Evolutionary conservation across 139 green algal species (phyloP), one percentile per base, ranked within the genome.

Genomic region (Auxenochlorella pyrenoidosa): DNA sequence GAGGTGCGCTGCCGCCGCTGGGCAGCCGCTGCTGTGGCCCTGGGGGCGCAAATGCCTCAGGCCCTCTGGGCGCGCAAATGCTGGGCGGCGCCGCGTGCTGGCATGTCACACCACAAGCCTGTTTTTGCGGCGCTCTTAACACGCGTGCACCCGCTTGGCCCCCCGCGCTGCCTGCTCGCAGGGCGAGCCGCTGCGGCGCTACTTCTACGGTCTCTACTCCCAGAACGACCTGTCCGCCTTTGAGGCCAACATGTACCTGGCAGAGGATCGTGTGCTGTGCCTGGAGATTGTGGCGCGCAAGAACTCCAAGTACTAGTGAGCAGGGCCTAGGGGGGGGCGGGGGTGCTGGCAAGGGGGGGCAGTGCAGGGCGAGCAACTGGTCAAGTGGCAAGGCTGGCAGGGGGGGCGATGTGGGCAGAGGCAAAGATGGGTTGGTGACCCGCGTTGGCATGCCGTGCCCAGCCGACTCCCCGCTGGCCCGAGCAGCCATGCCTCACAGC

Each of bases 121-220:
- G 16, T 5, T 43, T 43, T 43, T 32, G n/a, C 3, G 15, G 72
- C 72, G 36, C 28, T 3, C 47, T 18, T 10, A 54, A 54, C 47
- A 54, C 47, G 8, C 47, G 8, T 54, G 47, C 47, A 54, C 47
- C 47, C 47, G 15, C 40, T 41, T 71, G 22, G n/a, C n/a, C n/a
- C n/a, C n/a, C n/a, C n/a, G n/a, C n/a, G n/a, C n/a, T n/a, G n/a
- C n/a, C n/a, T n/a, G n/a, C n/a, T 32, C 58, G 18, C 83, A 88
- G 79, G 89, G 89, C 72, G 89, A 92, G 71, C 89, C 89, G 16
- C 89, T 92, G 59, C 79, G 89, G 43, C 85, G 89, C 77, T 92
- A 92, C 84, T 92, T 92, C 73, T 92, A 92, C 71, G 89, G 89
- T 38, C 89, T 92, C 71, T 92, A 92, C 79, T 92, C 89, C 77